phyloP scores from a whole-genome alignment of 768 basidiomycete genomes.

The Pleurotus giganteus region DNA sequence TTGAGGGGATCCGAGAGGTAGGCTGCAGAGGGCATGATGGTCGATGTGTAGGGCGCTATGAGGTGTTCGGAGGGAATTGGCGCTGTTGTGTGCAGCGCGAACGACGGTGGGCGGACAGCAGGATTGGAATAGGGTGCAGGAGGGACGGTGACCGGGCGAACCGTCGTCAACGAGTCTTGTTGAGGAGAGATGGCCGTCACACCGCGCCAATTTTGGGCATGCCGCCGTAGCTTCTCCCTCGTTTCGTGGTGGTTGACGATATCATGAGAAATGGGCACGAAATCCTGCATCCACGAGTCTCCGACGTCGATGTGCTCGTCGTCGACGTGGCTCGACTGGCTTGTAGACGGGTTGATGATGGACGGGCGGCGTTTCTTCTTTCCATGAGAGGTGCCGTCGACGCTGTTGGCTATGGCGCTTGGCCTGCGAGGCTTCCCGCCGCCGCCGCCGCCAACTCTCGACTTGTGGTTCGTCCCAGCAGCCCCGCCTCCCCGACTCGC shows the following conservation, averaged over 20 bases:
- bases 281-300: conserved; percentile 42
- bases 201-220: conserved; percentile 66
- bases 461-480: conserved; percentile 21
- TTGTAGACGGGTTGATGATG: conserved; percentile 18
- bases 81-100: conserved; percentile 62
- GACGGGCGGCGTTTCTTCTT: conserved; percentile 23
- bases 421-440: conserved; percentile 35
- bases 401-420: conserved; percentile 34
- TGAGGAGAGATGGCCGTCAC: conserved; percentile 47
- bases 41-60: conserved; percentile 62
- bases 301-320: conserved; percentile 52
- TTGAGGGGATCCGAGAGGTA: conserved; percentile 84
- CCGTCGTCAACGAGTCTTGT: conserved; percentile 18
- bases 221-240: conserved; percentile 49
- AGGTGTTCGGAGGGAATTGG: conserved; percentile 53
- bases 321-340: conserved; percentile 25
- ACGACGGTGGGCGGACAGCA: conserved; percentile 53
- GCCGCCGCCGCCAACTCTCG: conserved; percentile 22
- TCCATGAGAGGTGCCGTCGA: conserved; percentile 34
- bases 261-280: conserved; percentile 46
- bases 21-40: conserved; percentile 60
- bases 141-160: conserved; percentile 14
- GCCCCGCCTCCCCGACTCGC: conserved; percentile 14
- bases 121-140: conserved; percentile 30
- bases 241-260: conserved; percentile 40